Conservation (phyloP, 2,329 filamentous ascomycete genomes). For the Aspergillus candidus region DNA sequence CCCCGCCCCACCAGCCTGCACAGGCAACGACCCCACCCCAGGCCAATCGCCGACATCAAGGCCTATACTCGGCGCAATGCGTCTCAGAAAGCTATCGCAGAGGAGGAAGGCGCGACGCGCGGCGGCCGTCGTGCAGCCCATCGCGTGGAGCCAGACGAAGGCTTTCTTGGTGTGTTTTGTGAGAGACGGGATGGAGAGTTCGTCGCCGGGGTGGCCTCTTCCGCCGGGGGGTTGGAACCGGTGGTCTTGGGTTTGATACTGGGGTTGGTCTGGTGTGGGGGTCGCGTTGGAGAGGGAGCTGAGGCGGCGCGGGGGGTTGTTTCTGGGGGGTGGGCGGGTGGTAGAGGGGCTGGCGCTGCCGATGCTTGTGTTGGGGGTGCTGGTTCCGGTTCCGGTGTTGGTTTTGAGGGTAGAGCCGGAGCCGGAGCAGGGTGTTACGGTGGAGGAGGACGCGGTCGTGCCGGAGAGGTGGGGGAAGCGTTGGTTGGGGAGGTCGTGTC, state of each 20-base stretch:
- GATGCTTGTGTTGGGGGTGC: background rate
- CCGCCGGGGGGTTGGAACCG: background rate
- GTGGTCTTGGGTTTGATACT: too few species aligned
- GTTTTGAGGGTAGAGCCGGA: constrained; percentile 15
- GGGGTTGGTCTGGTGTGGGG: too few species aligned
- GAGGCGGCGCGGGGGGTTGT: too few species aligned
- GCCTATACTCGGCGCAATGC: constrained; percentile 25
- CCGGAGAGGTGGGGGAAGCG: too few species aligned
- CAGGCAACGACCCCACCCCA: constrained; percentile 6
- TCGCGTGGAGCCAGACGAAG: constrained; percentile 32
- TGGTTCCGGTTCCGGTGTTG: background rate
- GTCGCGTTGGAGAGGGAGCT: too few species aligned
- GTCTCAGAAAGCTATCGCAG: constrained; percentile 27
- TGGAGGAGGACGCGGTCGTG: too few species aligned
- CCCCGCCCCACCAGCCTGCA: background rate
- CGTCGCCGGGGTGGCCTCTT: constrained; percentile 17
- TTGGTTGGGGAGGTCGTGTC: too few species aligned
- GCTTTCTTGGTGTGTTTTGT: constrained; percentile 28
- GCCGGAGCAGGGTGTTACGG: background rate
- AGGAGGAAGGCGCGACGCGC: constrained; percentile 31
- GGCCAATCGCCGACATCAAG: constrained; percentile 29
- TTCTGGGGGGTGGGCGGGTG: too few species aligned
- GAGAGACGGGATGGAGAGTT: constrained; percentile 19
- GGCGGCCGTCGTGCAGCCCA: constrained; percentile 26
- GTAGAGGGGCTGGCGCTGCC: too few species aligned